A percentile compares a stretch with the other conserved stretches of the same genome.
These are phyloP conservation scores for Chaetomium sp. DNA, from an alignment of 2,329 filamentous ascomycete genomes.

Conservation along the genomic window DNA sequence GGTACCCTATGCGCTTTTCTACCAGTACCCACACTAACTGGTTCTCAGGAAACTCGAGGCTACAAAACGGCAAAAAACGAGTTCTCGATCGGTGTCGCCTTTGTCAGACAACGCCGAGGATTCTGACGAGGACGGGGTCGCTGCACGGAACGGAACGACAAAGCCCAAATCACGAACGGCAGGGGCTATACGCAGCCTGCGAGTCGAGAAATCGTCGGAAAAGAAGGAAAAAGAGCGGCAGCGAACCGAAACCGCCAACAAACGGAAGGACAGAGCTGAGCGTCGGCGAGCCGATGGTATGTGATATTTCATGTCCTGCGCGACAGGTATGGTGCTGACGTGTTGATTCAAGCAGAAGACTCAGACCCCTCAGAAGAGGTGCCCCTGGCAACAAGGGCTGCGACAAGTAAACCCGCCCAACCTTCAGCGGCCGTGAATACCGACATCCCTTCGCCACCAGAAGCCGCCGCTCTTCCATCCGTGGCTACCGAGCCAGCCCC, in stretches of 20 bases:
- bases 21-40: slow-evolving; percentile 17
- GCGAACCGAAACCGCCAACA: slow-evolving; percentile 66
- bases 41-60: slow-evolving; percentile 58
- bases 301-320: slow-evolving; percentile 23
- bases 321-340: slow-evolving; percentile 32
- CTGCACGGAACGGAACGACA: slow-evolving; percentile 40
- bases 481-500: slow-evolving; percentile 35
- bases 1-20: background rate
- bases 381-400: slow-evolving; percentile 41
- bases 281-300: slow-evolving; percentile 74
- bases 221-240: slow-evolving; percentile 70
- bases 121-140: slow-evolving; percentile 62
- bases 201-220: slow-evolving; percentile 49
- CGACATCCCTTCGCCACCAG: slow-evolving; percentile 16
- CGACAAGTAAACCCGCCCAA: slow-evolving; percentile 27
- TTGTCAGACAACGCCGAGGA: slow-evolving; percentile 51
- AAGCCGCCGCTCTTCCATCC: slow-evolving; percentile 13
- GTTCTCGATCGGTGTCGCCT: slow-evolving; percentile 64
- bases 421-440: slow-evolving; percentile 14
- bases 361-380: slow-evolving; percentile 67
- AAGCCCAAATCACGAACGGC: slow-evolving; percentile 55
- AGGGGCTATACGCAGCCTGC: slow-evolving; percentile 47
- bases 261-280: slow-evolving; percentile 76
- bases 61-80: slow-evolving; percentile 77
- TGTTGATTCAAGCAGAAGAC: slow-evolving; percentile 41